A percentile compares a stretch with the other conserved stretches of the same genome.
phyloP scores from a whole-genome alignment of 2,329 filamentous ascomycete genomes.

The Alternaria brassicae region DNA sequence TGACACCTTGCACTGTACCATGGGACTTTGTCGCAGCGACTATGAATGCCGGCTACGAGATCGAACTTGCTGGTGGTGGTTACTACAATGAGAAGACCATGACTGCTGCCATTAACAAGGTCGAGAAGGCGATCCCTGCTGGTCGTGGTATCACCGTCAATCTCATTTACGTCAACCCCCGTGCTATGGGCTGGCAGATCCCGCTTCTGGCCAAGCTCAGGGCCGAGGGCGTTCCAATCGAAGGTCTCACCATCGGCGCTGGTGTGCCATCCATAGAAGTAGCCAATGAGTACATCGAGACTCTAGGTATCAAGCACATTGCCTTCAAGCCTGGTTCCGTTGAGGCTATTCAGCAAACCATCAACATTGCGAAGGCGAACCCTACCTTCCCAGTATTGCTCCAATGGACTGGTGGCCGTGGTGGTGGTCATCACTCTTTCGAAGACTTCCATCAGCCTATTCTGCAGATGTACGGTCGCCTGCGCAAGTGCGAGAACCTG shows the following conservation, averaged over 20 bases:
- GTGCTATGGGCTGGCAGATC: conserved; percentile 62
- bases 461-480: conserved; percentile 54
- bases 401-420: conserved; percentile 60
- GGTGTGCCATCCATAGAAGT: conserved; percentile 58
- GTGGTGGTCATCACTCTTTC: conserved; percentile 59
- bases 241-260: conserved; percentile 58
- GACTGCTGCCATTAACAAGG: conserved; percentile 55
- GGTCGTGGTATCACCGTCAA: conserved; percentile 62
- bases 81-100: conserved; percentile 57
- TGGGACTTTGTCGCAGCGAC: conserved; percentile 62
- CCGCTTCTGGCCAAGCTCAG: conserved; percentile 58
- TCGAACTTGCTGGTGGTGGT: conserved; percentile 59
- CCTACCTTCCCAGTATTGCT: conserved; percentile 56
- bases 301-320: conserved; percentile 61
- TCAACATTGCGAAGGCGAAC: conserved; percentile 57
- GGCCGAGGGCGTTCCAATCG: conserved; percentile 56
- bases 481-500: conserved; percentile 56
- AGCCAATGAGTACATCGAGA: conserved; percentile 62
- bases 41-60: conserved; percentile 60
- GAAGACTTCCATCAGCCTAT: conserved; percentile 61
- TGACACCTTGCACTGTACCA: conserved; percentile 58
- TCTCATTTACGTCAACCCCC: conserved; percentile 62
- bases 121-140: conserved; percentile 54
- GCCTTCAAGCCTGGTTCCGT: conserved; percentile 58
- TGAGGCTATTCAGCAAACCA: conserved; percentile 55